These are phyloP conservation scores for Colletotrichum costaricense DNA, from an alignment of 2,329 filamentous ascomycete species.

Conservation along the genomic window DNA sequence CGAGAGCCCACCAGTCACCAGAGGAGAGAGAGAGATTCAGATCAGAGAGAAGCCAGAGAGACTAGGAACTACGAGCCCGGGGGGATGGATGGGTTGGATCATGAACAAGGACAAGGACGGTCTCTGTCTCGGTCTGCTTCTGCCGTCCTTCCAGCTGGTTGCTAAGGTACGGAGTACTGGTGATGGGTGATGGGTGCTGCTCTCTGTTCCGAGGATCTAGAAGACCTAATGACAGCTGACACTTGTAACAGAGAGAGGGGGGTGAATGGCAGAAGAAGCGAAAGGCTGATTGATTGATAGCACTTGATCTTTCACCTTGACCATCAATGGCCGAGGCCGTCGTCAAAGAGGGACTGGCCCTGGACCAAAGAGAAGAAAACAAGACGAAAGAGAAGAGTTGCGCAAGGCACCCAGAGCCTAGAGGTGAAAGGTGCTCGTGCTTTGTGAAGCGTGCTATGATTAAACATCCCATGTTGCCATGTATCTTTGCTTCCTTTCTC, in stretches of 20 bases:
- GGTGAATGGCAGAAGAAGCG: neutral
- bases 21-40: neutral
- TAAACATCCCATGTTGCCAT: neutral
- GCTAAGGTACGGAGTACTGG: no score
- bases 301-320: neutral
- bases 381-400: neutral
- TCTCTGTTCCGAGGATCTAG: neutral
- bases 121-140: neutral
- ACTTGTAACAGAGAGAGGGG: neutral
- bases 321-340: neutral
- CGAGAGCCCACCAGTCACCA: conserved; percentile 19
- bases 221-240: neutral
- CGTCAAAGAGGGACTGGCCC: neutral
- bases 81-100: conserved; percentile 38
- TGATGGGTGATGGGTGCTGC: neutral
- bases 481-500: neutral
- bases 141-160: neutral
- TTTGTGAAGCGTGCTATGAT: conserved; percentile 8
- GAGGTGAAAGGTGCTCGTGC: neutral
- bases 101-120: neutral
- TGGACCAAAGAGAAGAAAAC: neutral
- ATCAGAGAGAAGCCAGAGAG: neutral
- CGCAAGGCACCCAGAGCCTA: neutral
- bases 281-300: neutral
- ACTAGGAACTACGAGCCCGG: conserved; percentile 27